Evolutionary conservation across 495 filamentous ascomycete genomes (phyloP), one percentile per base, ranked within the genome.

Genomic region (Talaromyces ruber): DNA sequence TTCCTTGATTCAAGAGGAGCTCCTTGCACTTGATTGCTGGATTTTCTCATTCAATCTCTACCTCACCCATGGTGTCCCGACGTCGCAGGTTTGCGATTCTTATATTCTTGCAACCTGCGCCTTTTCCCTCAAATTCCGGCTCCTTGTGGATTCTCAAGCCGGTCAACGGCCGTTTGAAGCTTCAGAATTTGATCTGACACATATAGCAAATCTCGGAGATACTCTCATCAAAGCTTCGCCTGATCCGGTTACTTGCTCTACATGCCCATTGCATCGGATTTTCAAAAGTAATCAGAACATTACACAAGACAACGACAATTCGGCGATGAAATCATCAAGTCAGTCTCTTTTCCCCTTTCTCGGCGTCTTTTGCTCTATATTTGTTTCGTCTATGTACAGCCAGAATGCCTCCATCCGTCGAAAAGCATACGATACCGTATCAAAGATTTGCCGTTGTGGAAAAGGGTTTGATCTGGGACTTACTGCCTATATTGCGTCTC

Each of bases 91-190:
- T 14, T 59, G 57, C 24, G 57, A 45, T 25, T 37, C 34, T 6
- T 59, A 45, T 32, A 16, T 59, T 7, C 57, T 59, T 26, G 30
- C 6, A 8, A 37, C 34, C 16, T 59, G 57, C 22, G 57, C 30
- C n/a, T 59, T 59, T 47, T 59, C 37, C 34, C 55, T 59, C 3
- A 59, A 59, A 59, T 59, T 47, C 14, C 37, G 57, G 7, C 30
- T 45, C 22, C 32, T 34, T 18, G 29, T 59, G 57, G 57, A 59
- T 53, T 53, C 50, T 24, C 50, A 14, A 26, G 47, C 22, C 14
- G 25, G 50, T 28, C 5, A 9, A 26, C 57, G 28, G 11, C n/a
- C 4, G 4, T 30, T 12, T 5, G 22, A 24, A 25, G 7, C 22
- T 21, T 14, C 22, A 47, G 57, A 59, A 25, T 18, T 59, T 9